These are phyloP conservation scores for Neopestalotiopsis sp. DNA, from an alignment of 2,329 filamentous ascomycete genomes.

Conservation along the genomic window DNA sequence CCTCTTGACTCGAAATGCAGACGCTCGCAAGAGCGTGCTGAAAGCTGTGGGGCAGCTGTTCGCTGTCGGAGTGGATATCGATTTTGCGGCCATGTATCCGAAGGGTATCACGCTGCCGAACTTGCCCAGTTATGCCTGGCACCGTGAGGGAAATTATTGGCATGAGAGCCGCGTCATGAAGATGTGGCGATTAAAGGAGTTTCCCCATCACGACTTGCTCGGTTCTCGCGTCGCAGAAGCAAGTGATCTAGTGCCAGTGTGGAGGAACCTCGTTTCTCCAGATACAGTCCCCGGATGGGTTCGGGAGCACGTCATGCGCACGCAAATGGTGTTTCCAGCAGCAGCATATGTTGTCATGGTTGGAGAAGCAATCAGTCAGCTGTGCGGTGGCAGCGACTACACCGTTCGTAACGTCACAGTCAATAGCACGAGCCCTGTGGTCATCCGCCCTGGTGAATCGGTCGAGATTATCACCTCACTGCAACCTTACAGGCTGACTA, in stretches of 20 bases:
- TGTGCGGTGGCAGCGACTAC: conserved; percentile 3
- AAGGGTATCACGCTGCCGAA: conserved; percentile 13
- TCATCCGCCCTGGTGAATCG: conserved; percentile 24
- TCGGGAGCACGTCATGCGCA: conserved; percentile 21
- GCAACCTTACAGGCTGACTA: conserved; percentile 25
- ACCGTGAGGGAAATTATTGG: conserved; percentile 9
- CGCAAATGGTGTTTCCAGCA: conserved; percentile 24
- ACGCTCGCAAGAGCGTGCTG: conserved; percentile 1
- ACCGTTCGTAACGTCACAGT: conserved; percentile 19
- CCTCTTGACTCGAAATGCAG: not conserved
- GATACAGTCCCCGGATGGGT: conserved; percentile 20
- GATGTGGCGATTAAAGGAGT: conserved; percentile 12
- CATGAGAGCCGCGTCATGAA: conserved; percentile 3
- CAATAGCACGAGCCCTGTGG: conserved; percentile 23
- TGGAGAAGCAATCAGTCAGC: conserved; percentile 20
- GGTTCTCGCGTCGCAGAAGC: conserved; percentile 14
- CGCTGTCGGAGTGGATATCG: not conserved
- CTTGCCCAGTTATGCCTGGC: conserved; percentile 21
- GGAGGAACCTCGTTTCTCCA: conserved; percentile 14
- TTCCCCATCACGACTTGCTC: conserved; percentile 15
- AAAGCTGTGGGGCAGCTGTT: conserved; percentile 12
- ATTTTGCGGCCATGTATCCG: conserved; percentile 1
- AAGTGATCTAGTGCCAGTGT: conserved; percentile 8
- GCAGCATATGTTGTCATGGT: conserved; percentile 23
- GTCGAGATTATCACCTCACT: conserved; percentile 32